phyloP scores from a whole-genome alignment of 768 basidiomycete genomes.

The Trametes gibbosa region DNA sequence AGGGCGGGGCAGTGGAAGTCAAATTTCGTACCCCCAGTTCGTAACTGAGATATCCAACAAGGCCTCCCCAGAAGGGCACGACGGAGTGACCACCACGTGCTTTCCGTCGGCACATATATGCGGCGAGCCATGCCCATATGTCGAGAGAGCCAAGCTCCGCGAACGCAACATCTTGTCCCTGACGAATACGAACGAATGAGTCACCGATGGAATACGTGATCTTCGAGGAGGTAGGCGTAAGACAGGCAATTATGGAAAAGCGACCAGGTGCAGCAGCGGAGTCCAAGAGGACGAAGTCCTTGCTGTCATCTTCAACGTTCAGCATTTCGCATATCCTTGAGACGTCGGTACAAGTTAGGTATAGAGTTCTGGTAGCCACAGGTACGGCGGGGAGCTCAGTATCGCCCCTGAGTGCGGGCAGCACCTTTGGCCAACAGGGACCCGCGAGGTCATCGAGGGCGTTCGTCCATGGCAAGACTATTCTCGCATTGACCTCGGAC shows the following conservation, averaged over 20 bases:
- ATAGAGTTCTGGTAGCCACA: slow-evolving; percentile 40
- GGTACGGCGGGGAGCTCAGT: slow-evolving; percentile 24
- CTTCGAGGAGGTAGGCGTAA: slow-evolving; percentile 51
- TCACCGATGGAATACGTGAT: slow-evolving; percentile 60
- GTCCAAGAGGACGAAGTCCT: slow-evolving; percentile 71
- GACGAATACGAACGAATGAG: slow-evolving; percentile 42
- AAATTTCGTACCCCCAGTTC: slow-evolving; percentile 69
- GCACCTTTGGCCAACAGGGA: slow-evolving; percentile 54
- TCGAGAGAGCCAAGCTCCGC: slow-evolving; percentile 49
- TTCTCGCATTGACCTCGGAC: slow-evolving; percentile 41
- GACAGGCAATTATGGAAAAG: slow-evolving; percentile 67
- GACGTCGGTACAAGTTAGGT: slow-evolving; percentile 41
- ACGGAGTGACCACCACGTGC: slow-evolving; percentile 47
- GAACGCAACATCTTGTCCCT: slow-evolving; percentile 32
- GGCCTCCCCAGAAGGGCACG: slow-evolving; percentile 81
- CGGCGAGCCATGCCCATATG: slow-evolving; percentile 73
- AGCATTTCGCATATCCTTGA: slow-evolving; percentile 58
- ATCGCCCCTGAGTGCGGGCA: slow-evolving; percentile 1
- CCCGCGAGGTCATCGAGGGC: slow-evolving; percentile 40
- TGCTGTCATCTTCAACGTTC: slow-evolving; percentile 53
- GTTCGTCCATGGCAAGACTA: slow-evolving; percentile 41
- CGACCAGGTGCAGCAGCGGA: slow-evolving; percentile 75
- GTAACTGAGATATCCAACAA: slow-evolving; percentile 76
- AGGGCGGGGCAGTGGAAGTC: slow-evolving; percentile 37
- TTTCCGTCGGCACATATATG: slow-evolving; percentile 59